Evolutionary conservation across 2,329 filamentous ascomycete species (phyloP), one percentile per base, ranked within the genome.

Genomic region (Penicillium sclerotiorum): DNA sequence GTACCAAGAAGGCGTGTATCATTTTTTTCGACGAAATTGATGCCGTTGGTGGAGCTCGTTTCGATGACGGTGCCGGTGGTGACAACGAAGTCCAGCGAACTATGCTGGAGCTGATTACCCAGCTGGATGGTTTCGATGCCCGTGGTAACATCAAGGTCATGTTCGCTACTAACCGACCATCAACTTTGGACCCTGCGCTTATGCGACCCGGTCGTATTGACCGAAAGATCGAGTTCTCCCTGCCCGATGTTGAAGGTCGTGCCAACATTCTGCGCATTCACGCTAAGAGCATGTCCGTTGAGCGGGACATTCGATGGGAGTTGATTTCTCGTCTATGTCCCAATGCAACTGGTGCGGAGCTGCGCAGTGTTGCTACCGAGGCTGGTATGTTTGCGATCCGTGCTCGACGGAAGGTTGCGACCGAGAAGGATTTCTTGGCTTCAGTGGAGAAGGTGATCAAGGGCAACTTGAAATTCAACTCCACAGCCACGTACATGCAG

Each of bases 11-110:
- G 77, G 94, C 94, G 1, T 99, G 94, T 75, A 99, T 99, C 70
- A 99, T 99, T 77, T 99, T 99, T 85, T 95, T 96, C 68, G 94
- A 99, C 71, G 94, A 99, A 77, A 94, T 97, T 56, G 93, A 97
- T 72, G 93, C 93, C 41, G 90, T 97, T 47, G 93, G 93, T 68
- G 93, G 93, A 62, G 93, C 93, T 32, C 90, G 93, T 73, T 96
- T 97, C 69, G 93, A 97, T 66, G 93, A 97, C 63, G 93, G 93
- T 59, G 93, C 93, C 56, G 93, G 93, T 63, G 93, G 93, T 66
- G 93, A 97, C 74, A 97, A 97, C 69, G 93, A 97, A 73, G 93
- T 97, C 6, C 93, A 97, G 75, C 83, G 93, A 77, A 97, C 93
- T 58, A 97, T 97, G 93, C 77, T 97, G 80, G 93, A 97, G 71